phyloP scores from a whole-genome alignment of 306 rosid species.

The Medicago ruthenica region DNA sequence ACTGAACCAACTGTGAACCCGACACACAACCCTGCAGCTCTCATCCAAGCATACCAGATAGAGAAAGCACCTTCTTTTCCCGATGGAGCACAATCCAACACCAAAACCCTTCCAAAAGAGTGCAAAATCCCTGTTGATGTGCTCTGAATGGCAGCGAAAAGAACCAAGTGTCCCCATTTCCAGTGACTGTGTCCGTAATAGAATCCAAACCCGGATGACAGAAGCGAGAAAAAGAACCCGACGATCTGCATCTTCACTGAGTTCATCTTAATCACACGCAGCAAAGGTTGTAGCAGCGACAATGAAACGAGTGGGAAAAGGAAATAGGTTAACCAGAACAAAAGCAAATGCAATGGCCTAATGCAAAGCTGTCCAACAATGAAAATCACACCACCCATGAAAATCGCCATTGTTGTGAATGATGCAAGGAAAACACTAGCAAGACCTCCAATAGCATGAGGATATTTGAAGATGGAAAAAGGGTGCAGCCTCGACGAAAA shows the following conservation, averaged over 20 bases:
- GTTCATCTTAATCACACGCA: conserved; percentile 53
- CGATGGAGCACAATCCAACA: conserved; percentile 72
- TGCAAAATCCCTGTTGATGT: conserved; percentile 65
- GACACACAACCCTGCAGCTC: conserved; percentile 56
- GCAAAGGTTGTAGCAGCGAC: conserved; percentile 67
- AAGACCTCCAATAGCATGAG: conserved; percentile 73
- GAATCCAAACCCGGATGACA: conserved; percentile 67
- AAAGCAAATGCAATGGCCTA: conserved; percentile 58
- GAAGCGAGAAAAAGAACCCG: conserved; percentile 64
- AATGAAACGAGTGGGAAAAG: conserved; percentile 71
- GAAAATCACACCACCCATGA: conserved; percentile 70
- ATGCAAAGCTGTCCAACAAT: conserved; percentile 73
- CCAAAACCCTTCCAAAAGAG: conserved; percentile 64
- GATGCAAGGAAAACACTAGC: conserved; percentile 66
- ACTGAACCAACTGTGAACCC: conserved; percentile 69
- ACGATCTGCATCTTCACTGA: conserved; percentile 78
- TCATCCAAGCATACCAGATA: conserved; percentile 70
- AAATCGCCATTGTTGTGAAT: conserved; percentile 69
- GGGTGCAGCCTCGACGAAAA: conserved; percentile 48
- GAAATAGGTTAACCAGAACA: conserved; percentile 76
- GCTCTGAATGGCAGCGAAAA: conserved; percentile 65
- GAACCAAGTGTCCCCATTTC: conserved; percentile 50
- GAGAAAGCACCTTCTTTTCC: conserved; percentile 86
- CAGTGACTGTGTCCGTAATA: conserved; percentile 51
- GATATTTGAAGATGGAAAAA: conserved; percentile 60